Evolutionary conservation across 2,329 filamentous ascomycete genomes (phyloP).

Genomic region (Ampelomyces quisqualis): DNA sequence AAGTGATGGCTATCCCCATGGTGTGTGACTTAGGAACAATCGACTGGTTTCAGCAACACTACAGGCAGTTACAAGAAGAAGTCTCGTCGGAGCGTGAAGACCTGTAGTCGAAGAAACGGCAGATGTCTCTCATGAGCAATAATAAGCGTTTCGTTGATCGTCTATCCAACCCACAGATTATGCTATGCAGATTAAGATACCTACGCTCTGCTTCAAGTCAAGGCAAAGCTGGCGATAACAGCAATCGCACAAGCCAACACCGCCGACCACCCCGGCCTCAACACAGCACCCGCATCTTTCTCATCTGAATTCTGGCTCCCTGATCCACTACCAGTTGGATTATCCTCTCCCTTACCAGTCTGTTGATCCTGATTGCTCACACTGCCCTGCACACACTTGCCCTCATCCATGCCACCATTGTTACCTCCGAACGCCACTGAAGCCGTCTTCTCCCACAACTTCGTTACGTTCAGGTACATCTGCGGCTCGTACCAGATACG

Average conservation of each 20-base stretch:
- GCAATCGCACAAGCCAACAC: neutral
- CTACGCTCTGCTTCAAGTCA: neutral
- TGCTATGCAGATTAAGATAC: no score
- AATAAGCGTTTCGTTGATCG: no score
- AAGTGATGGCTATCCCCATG: no score
- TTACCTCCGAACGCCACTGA: conserved; percentile 32
- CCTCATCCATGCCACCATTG: conserved; percentile 29
- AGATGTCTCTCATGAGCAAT: no score
- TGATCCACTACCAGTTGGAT: conserved; percentile 16
- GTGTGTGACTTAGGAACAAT: no score
- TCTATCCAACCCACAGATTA: no score
- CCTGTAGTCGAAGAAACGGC: no score
- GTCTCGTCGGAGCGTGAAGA: no score
- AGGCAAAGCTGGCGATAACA: neutral
- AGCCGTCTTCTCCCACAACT: conserved; percentile 53
- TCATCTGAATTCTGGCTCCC: conserved; percentile 8
- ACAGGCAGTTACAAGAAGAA: no score
- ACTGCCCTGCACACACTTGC: conserved; percentile 31
- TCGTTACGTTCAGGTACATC: conserved; percentile 54
- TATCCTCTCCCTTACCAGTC: conserved; percentile 26
- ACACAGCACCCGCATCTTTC: conserved; percentile 13
- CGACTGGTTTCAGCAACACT: no score
- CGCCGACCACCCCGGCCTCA: neutral
- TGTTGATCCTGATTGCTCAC: conserved; percentile 31
- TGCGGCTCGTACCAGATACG: conserved; percentile 59